Base-by-base conservation (phyloP, 345 rosid genomes). In the Murraya koenigii region DNA sequence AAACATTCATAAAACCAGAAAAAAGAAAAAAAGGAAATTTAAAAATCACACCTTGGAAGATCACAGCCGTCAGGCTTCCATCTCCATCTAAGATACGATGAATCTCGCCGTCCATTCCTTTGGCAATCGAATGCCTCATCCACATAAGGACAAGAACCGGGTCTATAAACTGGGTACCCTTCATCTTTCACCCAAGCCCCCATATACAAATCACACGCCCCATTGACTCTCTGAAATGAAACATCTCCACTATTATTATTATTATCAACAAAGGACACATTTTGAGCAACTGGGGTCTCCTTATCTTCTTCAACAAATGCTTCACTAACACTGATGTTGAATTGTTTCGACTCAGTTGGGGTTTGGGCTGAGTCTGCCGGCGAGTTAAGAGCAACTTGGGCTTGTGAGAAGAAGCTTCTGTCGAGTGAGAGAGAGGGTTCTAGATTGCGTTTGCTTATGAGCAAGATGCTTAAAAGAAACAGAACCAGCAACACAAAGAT, bases 41-140 rank as follows among this genome's bases (percentile, higher is more conserved):
- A 20, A n/a, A 55, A 41, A 22, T 58, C 61, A 20, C 74, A 95
- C 97, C 97, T 96, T 25, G 98, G 99, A 72, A 94, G 98, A 79
- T 92, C 93, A 80, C 98, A 96, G 60, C 79, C 97, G 64, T 96
- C 82, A 38, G 99, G 99, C 88, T 92, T 89, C 99, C 99, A 96
- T 38, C 88, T 86, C 99, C 97, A 94, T 47, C 79, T 77, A 26
- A 93, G 82, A 87, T 92, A 96, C 8, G 84, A 89, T 0, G 93
- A 85, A 85, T 92, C 99, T 3, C 66, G 77, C 75, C 99, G 88
- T 33, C 97, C 98, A 52, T 94, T 96, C 69, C 64, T 77, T 65
- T 91, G 97, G 85, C 99, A 96, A 84, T 92, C 97, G 78, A 87
- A 94, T 76, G 94, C 97, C 72, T 89, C 97, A 54, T 96, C 99